Conservation (phyloP, 192 early-diverging fungal genomes). For the Tieghemiomyces parasiticus region DNA sequence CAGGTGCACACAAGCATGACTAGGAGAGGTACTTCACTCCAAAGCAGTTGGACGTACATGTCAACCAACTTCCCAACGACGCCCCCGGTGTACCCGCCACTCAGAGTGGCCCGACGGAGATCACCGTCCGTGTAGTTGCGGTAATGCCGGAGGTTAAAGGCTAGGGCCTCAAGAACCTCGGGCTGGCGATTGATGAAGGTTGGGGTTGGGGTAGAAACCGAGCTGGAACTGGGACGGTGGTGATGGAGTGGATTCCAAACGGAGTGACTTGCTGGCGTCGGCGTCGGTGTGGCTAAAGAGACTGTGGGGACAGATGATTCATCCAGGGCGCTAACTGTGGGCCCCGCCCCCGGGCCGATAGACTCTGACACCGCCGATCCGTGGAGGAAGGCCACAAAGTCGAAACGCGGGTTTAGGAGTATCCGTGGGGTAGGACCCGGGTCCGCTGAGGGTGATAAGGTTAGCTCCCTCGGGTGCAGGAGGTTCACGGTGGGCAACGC, state of each 20-base stretch:
- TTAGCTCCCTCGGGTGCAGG: no score
- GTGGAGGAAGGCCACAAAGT: no score
- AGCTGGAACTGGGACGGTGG: not conserved
- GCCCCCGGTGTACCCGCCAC: constrained; percentile 27
- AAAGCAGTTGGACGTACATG: constrained; percentile 16
- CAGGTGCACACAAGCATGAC: constrained; percentile 21
- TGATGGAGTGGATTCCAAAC: not conserved
- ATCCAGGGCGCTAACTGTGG: no score
- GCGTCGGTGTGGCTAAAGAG: not conserved
- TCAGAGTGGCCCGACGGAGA: constrained; percentile 19
- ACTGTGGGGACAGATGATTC: not conserved
- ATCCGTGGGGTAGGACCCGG: no score
- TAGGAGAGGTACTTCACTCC: constrained; percentile 18
- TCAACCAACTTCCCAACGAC: constrained; percentile 23
- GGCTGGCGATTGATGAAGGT: constrained; percentile 8
- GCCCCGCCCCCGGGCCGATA: no score
- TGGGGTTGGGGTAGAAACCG: constrained; percentile 5
- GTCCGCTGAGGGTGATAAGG: no score
- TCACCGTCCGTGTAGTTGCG: constrained; percentile 15
- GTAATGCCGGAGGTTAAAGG: constrained; percentile 12
- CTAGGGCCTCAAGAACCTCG: not conserved
- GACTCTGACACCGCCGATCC: no score
- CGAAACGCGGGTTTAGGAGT: no score
- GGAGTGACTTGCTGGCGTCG: not conserved
- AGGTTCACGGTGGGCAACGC: no score